Base-by-base conservation (phyloP, 169 alveolate genomes). In the Plasmodium malariae region DNA sequence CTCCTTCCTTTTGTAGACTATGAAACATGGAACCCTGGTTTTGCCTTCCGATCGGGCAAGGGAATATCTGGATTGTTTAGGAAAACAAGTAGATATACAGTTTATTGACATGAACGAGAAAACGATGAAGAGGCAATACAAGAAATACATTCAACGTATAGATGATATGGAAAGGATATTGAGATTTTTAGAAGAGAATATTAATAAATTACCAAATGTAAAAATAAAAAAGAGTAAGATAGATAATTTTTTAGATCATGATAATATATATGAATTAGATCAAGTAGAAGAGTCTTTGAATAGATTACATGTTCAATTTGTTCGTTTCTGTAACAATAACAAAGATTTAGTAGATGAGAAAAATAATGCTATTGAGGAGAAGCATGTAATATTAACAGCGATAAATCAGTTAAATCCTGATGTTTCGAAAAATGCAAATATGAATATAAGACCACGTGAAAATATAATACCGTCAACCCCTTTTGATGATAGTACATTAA, bases 21-120 rank as follows among this genome's bases (percentile, higher is more conserved):
- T 97, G 98, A 90, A 95, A 83, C 97, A 93, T 72, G 98, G 98
- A 91, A 97, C 98, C 54, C 92, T 97, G 73, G 98, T 97, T 76
- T 92, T 97, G 54, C 98, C 98, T 45, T 95, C 94, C 67, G 98
- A 97, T 73, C 80, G 98, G 34, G 98, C 98, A 9, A 89, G 97
- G 37, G 97, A 95, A 62, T 96, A 95, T 73, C 63, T 97, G 21
- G 97, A 95, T 76, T 92, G 95, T 70, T 92, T 97, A n/a, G 97
- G 98, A 36, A 89, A 96, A 30, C 88, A 94, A 34, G 95, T 96
- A 17, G 94, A 95, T 88, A 88, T 97, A 37, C 98, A 96, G 80
- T 95, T 96, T 71, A 94, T 95, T 24, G 98, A 97, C 57, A 96
- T 96, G 98, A 94, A 94, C 69, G 96, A 92, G 49, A 86, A 89